A percentile compares a stretch with the other conserved stretches of the same genome.
These are phyloP conservation scores for Phaffia rhodozyma DNA, from an alignment of 1,284 basidiomycete species.

Conservation along the genomic window DNA sequence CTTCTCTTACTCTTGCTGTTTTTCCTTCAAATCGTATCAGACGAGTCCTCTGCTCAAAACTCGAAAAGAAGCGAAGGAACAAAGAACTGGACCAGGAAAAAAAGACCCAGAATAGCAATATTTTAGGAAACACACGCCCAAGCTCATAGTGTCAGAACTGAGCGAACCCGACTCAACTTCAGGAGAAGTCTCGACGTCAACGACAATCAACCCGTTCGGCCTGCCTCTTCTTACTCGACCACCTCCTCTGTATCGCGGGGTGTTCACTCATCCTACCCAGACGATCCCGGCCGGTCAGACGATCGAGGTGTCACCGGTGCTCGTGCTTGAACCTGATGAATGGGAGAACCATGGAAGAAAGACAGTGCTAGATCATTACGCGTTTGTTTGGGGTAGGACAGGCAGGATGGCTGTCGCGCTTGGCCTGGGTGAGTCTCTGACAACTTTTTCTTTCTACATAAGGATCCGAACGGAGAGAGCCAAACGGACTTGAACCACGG, in stretches of 20 bases:
- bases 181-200: no score
- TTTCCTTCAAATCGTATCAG: no score
- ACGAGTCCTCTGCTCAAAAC: no score
- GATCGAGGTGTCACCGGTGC: slow-evolving; percentile 75
- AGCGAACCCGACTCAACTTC: no score
- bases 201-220: slow-evolving; percentile 29
- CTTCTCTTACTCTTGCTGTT: no score
- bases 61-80: no score
- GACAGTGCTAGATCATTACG: slow-evolving; percentile 70
- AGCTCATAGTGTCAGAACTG: no score
- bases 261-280: slow-evolving; percentile 37
- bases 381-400: slow-evolving; percentile 62
- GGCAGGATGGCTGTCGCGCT: slow-evolving; percentile 75
- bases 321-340: slow-evolving; percentile 60
- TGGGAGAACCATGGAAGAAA: slow-evolving; percentile 47
- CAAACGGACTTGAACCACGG: no score
- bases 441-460: background rate
- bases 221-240: slow-evolving; percentile 27
- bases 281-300: slow-evolving; percentile 51
- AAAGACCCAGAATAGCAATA: no score
- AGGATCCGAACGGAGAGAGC: background rate
- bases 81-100: no score
- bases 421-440: slow-evolving; percentile 54
- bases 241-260: slow-evolving; percentile 30
- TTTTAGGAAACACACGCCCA: no score